Conservation (phyloP, 805 yeast species). For the Hanseniaspora osmophila region DNA sequence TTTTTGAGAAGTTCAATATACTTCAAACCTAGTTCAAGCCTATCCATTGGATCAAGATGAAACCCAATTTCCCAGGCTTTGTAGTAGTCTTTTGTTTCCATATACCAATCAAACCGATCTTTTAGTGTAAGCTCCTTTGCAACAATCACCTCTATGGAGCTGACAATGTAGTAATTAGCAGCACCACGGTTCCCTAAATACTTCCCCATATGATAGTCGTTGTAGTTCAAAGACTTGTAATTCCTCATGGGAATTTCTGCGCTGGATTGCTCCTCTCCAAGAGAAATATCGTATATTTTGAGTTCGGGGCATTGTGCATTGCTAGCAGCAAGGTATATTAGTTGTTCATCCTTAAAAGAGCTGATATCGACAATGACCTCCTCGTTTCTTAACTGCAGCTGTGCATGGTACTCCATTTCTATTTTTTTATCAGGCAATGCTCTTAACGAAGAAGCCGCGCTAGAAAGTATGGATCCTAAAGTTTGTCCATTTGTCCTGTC, state of each 20-base stretch:
- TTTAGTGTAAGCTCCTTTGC: slow-evolving; percentile 55
- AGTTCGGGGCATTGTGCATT: slow-evolving; percentile 49
- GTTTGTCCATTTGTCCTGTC: slow-evolving; percentile 9
- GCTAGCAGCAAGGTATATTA: slow-evolving; percentile 29
- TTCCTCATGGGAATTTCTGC: slow-evolving; percentile 63
- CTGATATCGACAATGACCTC: slow-evolving; percentile 63
- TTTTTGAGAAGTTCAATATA: slow-evolving; percentile 28
- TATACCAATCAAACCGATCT: slow-evolving; percentile 66
- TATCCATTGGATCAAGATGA: slow-evolving; percentile 33
- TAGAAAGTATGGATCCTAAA: slow-evolving; percentile 22
- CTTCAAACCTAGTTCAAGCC: slow-evolving; percentile 47
- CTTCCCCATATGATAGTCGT: slow-evolving; percentile 63
- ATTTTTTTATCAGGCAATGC: slow-evolving; percentile 30
- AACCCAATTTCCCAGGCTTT: slow-evolving; percentile 74
- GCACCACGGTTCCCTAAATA: slow-evolving; percentile 27
- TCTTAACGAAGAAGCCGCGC: slow-evolving; percentile 35
- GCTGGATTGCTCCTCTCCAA: slow-evolving; percentile 61
- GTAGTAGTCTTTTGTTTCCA: slow-evolving; percentile 35
- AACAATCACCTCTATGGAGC: slow-evolving; percentile 70
- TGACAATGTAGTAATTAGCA: slow-evolving; percentile 48
- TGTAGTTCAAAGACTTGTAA: slow-evolving; percentile 47
- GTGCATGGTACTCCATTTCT: slow-evolving; percentile 24
- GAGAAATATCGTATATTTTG: slow-evolving; percentile 45
- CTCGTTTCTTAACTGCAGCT: slow-evolving; percentile 27
- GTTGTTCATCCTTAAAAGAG: slow-evolving; percentile 55